Conservation (phyloP, 1,284 basidiomycete genomes). For the Pascua sp. region DNA sequence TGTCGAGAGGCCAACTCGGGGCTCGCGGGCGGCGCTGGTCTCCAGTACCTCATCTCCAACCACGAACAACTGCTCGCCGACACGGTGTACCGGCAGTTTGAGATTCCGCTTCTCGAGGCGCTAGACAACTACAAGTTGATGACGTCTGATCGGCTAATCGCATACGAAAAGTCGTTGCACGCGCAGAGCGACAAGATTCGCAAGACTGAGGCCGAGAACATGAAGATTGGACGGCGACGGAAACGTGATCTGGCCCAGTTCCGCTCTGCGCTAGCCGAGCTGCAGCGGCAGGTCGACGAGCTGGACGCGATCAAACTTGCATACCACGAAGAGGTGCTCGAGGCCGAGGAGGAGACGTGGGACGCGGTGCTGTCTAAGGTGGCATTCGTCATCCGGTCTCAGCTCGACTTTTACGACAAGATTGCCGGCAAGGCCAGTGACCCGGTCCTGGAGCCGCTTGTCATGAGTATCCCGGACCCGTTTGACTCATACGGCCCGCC, state of each 20-base stretch:
- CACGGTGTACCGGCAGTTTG: slow-evolving; percentile 81
- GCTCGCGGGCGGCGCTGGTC: slow-evolving; percentile 72
- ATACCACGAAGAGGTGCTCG: slow-evolving; percentile 66
- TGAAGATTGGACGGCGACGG: slow-evolving; percentile 64
- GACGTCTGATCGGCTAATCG: slow-evolving; percentile 64
- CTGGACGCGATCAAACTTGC: slow-evolving; percentile 51
- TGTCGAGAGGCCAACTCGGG: slow-evolving; percentile 41
- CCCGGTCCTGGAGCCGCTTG: slow-evolving; percentile 83
- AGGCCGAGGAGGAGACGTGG: slow-evolving; percentile 89
- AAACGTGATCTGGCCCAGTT: slow-evolving; percentile 82
- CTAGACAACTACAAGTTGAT: slow-evolving; percentile 66
- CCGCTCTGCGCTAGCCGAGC: slow-evolving; percentile 71
- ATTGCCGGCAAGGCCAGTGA: slow-evolving; percentile 71
- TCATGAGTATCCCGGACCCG: slow-evolving; percentile 84
- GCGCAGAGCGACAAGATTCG: slow-evolving; percentile 82
- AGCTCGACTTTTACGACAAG: slow-evolving; percentile 50
- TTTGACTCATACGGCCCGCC: slow-evolving; percentile 88
- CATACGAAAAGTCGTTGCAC: slow-evolving; percentile 71
- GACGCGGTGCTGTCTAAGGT: slow-evolving; percentile 80
- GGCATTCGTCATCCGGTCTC: slow-evolving; percentile 45
- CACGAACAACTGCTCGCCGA: slow-evolving; percentile 87
- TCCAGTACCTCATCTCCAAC: slow-evolving; percentile 88
- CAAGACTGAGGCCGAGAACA: slow-evolving; percentile 81
- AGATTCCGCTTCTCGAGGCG: slow-evolving; percentile 79
- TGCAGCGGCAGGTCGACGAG: slow-evolving; percentile 74